Conservation (phyloP, 805 yeast species). For the Lachancea lanzarotensis region DNA sequence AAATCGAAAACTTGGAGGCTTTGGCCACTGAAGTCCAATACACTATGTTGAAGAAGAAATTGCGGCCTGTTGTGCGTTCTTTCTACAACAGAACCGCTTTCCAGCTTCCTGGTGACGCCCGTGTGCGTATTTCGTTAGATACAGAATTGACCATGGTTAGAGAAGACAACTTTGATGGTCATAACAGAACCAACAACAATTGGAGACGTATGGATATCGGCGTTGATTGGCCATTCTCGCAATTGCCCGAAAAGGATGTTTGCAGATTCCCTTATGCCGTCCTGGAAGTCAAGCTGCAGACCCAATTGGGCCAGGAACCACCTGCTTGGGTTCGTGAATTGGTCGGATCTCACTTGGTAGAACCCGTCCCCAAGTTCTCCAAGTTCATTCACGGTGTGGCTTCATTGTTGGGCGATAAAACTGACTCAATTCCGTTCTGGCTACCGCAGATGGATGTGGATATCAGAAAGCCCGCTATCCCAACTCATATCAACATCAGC, state of each 20-base stretch:
- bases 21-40: conserved; percentile 92
- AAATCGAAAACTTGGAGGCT: conserved; percentile 86
- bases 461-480: conserved; percentile 73
- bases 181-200: conserved; percentile 81
- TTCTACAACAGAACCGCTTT: conserved; percentile 98
- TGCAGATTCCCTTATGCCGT: conserved; percentile 97
- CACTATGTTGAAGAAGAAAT: conserved; percentile 70
- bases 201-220: conserved; percentile 99
- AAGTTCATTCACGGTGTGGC: conserved; percentile 97
- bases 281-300: conserved; percentile 92
- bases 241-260: conserved; percentile 75
- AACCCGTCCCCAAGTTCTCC: conserved; percentile 96
- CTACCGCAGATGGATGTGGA: conserved; percentile 94
- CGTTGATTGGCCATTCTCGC: conserved; percentile 89
- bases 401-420: conserved; percentile 76
- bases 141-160: conserved; percentile 96
- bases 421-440: conserved; percentile 91
- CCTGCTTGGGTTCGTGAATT: conserved; percentile 95
- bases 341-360: conserved; percentile 87
- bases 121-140: conserved; percentile 96
- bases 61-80: conserved; percentile 92
- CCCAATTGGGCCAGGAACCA: conserved; percentile 98
- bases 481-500: conserved; percentile 40
- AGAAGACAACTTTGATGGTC: conserved; percentile 94
- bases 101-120: conserved; percentile 98